Evolutionary conservation across 306 rosid species (phyloP), one percentile per base, ranked within the genome.

Genomic region (Biancaea sappan): DNA sequence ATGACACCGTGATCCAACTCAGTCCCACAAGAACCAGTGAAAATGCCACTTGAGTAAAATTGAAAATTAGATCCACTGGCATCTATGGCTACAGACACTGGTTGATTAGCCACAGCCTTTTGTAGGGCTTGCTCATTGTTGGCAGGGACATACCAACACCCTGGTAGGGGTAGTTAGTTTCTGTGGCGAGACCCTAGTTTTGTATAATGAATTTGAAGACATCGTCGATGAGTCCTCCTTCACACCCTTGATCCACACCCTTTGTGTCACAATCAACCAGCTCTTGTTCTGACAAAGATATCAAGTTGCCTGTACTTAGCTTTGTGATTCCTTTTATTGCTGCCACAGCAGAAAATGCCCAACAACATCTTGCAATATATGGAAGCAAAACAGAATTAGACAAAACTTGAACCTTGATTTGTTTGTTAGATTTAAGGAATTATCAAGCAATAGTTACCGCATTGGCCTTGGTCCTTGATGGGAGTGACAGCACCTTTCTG

Each of bases 331-430:
- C 88, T 85, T 83, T 85, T 0, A 77, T 73, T 25, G 89, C 83
- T 2, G 84, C 88, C 28, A 78, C 81, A 12, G 85, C 86, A 11
- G 87, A 81, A 62, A 86, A 86, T 2, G 87, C 87, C 85, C 85
- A 83, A 1, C 90, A 80, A 35, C 86, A 82, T 15, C 85, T 87
- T 86, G 28, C 54, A 80, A 43, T 1, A 7, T 14, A 18, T 19
- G 34, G 56, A 12, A 40, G 9, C 2, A 62, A 34, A 10, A 0
- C 2, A 3, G 11, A 28, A 26, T 72, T 40, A 66, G 51, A 9
- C n/a, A 29, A 12, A 0, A 40, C 25, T 43, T 28, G 0, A 21
- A 6, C 41, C 1, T 50, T 19, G 16, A 43, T 29, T 9, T 9
- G 0, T 18, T 2, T n/a, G n/a, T n/a, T n/a, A 1, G 11, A 8